These are phyloP conservation scores for Coemansia sp. DNA, from an alignment of 192 early-diverging fungal genomes.

Conservation along the genomic window DNA sequence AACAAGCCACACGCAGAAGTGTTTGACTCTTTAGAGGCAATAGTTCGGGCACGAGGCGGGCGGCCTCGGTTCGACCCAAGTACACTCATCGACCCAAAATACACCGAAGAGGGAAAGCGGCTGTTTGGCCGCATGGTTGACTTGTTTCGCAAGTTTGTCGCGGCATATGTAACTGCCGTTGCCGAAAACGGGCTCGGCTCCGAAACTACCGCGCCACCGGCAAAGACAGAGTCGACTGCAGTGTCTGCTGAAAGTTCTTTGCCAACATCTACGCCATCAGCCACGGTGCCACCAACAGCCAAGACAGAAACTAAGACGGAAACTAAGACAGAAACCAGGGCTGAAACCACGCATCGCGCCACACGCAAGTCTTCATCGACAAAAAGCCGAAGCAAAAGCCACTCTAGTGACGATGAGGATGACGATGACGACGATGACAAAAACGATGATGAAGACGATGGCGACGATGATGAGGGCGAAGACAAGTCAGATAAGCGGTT, in stretches of 20 bases:
- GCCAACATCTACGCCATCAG: background rate
- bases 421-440: slow-evolving; percentile 18
- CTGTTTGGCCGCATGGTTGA: slow-evolving; percentile 34
- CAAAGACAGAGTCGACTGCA: background rate
- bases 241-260: background rate
- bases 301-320: background rate
- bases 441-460: slow-evolving; percentile 13
- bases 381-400: slow-evolving; percentile 11
- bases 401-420: background rate
- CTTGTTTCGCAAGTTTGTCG: slow-evolving; percentile 25
- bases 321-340: background rate
- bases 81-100: slow-evolving; percentile 8
- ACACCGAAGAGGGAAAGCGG: slow-evolving; percentile 22
- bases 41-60: slow-evolving; percentile 18
- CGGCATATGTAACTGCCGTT: slow-evolving; percentile 27
- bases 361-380: background rate
- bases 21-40: slow-evolving; percentile 9
- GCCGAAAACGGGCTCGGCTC: slow-evolving; percentile 10
- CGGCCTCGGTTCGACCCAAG: slow-evolving; percentile 18
- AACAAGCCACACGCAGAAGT: slow-evolving; percentile 15
- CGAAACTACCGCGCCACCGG: slow-evolving; percentile 1
- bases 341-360: background rate
- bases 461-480: slow-evolving; percentile 3
- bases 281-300: background rate
- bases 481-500: background rate